These are phyloP conservation scores for Plasmodiophora brassicae DNA, from an alignment of 208 protist species.

Conservation along the genomic window DNA sequence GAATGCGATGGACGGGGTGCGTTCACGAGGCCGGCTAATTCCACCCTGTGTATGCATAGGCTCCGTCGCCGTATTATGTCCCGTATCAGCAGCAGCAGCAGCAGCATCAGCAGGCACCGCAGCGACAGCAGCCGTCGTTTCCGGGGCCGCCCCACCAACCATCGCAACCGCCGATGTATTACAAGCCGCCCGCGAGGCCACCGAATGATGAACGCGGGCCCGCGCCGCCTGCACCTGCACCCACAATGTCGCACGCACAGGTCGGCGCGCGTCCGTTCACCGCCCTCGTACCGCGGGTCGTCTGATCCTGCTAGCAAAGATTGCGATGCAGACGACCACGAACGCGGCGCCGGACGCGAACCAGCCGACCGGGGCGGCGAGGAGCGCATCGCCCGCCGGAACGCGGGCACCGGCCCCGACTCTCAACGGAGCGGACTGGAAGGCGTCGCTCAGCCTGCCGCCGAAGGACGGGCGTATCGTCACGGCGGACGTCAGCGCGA, in stretches of 20 bases:
- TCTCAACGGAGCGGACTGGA: conserved; percentile 45
- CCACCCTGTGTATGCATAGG: not conserved
- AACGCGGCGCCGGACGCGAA: too few relatives aligned
- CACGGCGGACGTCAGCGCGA: conserved; percentile 94
- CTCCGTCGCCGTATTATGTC: not conserved
- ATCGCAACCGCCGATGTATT: not conserved
- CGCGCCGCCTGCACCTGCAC: too few relatives aligned
- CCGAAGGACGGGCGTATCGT: conserved; percentile 42
- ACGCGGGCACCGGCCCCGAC: too few relatives aligned
- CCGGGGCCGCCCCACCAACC: not conserved
- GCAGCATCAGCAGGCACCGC: not conserved
- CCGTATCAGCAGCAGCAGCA: not conserved
- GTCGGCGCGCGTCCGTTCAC: too few relatives aligned
- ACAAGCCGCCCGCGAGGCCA: too few relatives aligned
- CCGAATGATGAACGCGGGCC: too few relatives aligned
- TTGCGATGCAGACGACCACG: too few relatives aligned
- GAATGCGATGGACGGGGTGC: not conserved
- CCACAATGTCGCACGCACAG: too few relatives aligned
- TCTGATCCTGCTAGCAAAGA: too few relatives aligned
- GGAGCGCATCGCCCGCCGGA: too few relatives aligned
- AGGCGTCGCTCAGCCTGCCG: conserved; percentile 35
- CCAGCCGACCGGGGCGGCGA: too few relatives aligned
- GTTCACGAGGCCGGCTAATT: not conserved
- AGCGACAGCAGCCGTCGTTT: not conserved
- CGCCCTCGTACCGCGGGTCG: too few relatives aligned